A percentile compares a stretch with the other conserved stretches of the same genome.
phyloP scores from a whole-genome alignment of 140 eudicot genomes.

The Bidens hawaiensis region DNA sequence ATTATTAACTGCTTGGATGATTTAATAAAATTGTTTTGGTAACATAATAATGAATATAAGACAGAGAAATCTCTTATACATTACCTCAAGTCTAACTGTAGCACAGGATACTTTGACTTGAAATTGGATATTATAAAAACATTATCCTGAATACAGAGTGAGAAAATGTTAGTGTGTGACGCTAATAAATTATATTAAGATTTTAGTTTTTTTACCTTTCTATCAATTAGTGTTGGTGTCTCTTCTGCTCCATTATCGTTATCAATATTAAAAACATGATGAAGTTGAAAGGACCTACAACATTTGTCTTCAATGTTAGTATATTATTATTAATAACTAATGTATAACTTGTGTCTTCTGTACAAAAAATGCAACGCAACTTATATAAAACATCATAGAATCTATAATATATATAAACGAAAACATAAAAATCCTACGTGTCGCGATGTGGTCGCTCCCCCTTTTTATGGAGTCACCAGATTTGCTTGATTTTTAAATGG shows the following conservation, averaged over 20 bases:
- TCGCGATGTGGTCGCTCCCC: no score
- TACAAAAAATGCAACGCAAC: background rate
- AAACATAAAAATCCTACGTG: no score
- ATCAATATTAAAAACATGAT: slow-evolving; percentile 88
- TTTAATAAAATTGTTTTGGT: slow-evolving; percentile 5
- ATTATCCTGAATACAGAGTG: slow-evolving; percentile 62
- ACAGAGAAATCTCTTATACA: background rate
- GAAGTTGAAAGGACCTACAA: slow-evolving; percentile 80
- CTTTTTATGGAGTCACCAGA: no score
- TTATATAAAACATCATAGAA: background rate
- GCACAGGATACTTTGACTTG: slow-evolving; percentile 90
- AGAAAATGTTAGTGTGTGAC: slow-evolving; percentile 6
- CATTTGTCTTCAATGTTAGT: slow-evolving; percentile 17
- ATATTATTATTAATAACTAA: background rate
- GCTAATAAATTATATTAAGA: background rate
- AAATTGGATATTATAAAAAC: slow-evolving; percentile 93
- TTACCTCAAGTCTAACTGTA: slow-evolving; percentile 93
- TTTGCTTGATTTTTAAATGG: no score
- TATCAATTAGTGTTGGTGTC: slow-evolving; percentile 85
- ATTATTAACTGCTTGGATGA: slow-evolving; percentile 5
- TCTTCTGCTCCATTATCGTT: slow-evolving; percentile 92
- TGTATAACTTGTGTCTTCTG: background rate
- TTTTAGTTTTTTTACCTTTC: slow-evolving; percentile 51
- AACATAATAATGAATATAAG: background rate
- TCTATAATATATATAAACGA: no score